Evolutionary conservation across 441 rosid species (phyloP).

Genomic region (Erodium moschatum): DNA sequence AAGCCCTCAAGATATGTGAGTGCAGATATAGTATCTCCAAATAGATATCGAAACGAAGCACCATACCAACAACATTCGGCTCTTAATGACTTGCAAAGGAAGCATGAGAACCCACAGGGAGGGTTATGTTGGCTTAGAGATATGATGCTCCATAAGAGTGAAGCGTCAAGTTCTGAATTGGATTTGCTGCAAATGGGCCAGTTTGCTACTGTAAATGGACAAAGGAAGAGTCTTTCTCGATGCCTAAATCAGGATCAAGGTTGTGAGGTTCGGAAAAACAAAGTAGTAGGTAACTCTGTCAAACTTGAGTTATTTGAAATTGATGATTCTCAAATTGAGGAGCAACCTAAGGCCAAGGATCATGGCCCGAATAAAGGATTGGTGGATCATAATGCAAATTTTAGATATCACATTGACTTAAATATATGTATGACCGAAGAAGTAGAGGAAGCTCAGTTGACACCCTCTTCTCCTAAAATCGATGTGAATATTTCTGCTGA

Average conservation of each 20-base stretch:
- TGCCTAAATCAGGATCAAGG: neutral
- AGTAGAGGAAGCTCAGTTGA: conserved; percentile 3
- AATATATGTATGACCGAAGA: conserved; percentile 3
- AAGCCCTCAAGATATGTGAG: neutral
- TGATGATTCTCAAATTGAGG: neutral
- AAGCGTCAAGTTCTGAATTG: neutral
- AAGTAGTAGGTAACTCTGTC: neutral
- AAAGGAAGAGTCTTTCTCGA: neutral
- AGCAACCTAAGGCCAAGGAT: neutral
- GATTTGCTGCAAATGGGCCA: neutral
- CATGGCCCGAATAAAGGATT: neutral
- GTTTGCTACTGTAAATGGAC: neutral
- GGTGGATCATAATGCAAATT: neutral
- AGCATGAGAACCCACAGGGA: neutral
- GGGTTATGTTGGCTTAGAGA: neutral
- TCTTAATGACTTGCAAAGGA: neutral
- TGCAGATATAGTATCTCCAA: neutral
- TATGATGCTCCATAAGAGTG: neutral
- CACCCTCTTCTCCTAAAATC: conserved; percentile 3
- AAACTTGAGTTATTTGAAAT: neutral
- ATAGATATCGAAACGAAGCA: neutral
- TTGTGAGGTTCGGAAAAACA: neutral
- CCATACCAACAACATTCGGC: neutral
- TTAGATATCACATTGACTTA: conserved; percentile 7
- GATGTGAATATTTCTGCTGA: conserved; percentile 8